These are phyloP conservation scores for Babesia caballi DNA, from an alignment of 169 alveolate genomes.

Conservation along the genomic window DNA sequence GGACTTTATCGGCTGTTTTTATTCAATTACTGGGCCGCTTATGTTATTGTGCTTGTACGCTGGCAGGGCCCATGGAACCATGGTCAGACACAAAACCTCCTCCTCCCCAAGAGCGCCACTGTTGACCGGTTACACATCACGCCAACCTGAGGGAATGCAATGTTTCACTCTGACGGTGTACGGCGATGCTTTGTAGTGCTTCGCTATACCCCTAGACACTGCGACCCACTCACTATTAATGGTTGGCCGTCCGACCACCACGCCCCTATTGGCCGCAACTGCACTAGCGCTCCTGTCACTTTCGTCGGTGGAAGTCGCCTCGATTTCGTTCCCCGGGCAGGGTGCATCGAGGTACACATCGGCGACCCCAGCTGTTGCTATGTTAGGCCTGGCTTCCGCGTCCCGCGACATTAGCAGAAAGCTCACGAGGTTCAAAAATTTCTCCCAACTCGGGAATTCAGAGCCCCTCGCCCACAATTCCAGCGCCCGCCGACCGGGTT, in stretches of 20 bases:
- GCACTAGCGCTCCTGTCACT: neutral
- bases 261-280: neutral
- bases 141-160: too few species aligned
- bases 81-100: too few species aligned
- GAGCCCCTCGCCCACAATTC: neutral
- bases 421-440: neutral
- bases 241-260: neutral
- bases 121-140: too few species aligned
- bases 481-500: neutral
- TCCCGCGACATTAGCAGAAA: neutral
- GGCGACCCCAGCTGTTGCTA: conserved; percentile 1
- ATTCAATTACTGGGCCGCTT: too few species aligned
- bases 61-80: too few species aligned
- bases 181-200: conserved; percentile 3
- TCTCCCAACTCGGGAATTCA: neutral
- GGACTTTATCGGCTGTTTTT: too few species aligned
- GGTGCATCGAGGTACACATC: conserved; percentile 23
- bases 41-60: too few species aligned
- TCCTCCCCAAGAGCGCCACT: too few species aligned
- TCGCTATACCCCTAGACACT: neutral
- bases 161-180: neutral
- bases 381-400: conserved; percentile 14
- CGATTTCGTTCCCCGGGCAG: neutral
- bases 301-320: neutral
- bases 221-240: conserved; percentile 1